Conservation (phyloP, 495 filamentous ascomycete genomes). For the Penicillium paradoxum region DNA sequence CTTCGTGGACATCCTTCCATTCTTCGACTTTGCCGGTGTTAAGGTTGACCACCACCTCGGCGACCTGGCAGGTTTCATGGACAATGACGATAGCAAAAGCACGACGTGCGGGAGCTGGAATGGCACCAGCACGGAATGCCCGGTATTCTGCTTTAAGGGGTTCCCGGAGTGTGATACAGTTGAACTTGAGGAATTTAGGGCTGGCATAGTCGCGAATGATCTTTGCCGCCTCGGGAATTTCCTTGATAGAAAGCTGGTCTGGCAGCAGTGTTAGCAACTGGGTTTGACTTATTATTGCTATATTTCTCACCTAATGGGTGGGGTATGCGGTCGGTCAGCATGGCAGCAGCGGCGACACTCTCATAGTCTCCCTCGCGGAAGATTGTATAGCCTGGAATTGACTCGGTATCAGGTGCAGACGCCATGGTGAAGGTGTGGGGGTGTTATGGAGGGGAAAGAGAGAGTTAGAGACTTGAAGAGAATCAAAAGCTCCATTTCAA, state of each 20-base stretch:
- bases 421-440: slow-evolving; percentile 21
- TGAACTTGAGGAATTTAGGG: slow-evolving; percentile 58
- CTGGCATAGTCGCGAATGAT: slow-evolving; percentile 30
- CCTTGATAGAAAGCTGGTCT: slow-evolving; percentile 34
- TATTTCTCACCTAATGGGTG: slow-evolving; percentile 28
- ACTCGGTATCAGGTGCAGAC: slow-evolving; percentile 33
- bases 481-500: neutral
- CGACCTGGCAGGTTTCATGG: slow-evolving; percentile 37
- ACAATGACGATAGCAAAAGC: slow-evolving; percentile 34
- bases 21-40: slow-evolving; percentile 60
- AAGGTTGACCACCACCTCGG: slow-evolving; percentile 74
- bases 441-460: slow-evolving; percentile 2
- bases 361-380: slow-evolving; percentile 35
- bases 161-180: slow-evolving; percentile 77
- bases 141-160: slow-evolving; percentile 75
- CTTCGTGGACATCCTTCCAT: slow-evolving; percentile 66
- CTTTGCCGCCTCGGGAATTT: slow-evolving; percentile 29
- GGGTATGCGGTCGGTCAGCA: slow-evolving; percentile 24
- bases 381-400: slow-evolving; percentile 35
- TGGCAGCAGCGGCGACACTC: slow-evolving; percentile 29
- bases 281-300: neutral
- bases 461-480: slow-evolving; percentile 11
- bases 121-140: slow-evolving; percentile 61
- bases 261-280: neutral
- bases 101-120: slow-evolving; percentile 31